Base-by-base conservation (phyloP, 1,284 basidiomycete genomes). In the Anthracocystis setariae region DNA sequence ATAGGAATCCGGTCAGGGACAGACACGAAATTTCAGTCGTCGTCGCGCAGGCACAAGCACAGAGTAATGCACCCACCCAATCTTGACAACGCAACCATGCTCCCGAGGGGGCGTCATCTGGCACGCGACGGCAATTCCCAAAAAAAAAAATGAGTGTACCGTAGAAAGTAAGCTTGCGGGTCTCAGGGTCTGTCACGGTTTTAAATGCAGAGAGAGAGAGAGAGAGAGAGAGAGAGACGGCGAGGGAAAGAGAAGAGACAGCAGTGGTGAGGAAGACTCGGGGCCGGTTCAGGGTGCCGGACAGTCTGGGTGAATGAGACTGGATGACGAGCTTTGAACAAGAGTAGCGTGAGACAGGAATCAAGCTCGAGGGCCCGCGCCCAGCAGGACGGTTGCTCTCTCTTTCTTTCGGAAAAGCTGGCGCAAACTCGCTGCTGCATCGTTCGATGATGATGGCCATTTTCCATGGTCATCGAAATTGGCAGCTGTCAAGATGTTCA, bases 401-500 rank as follows among this genome's bases (percentile, higher is more conserved):
- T 29, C 29, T 29, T 29, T 29, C n/a, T n/a, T n/a, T n/a, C n/a
- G n/a, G n/a, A n/a, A 29, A 29, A 29, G 29, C 29, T 29, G 29
- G 9, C n/a, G 48, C 25, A 33, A 24, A 13, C n/a, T 42, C 8
- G 40, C 17, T 15, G 49, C 37, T 65, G 63, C 56, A 65, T 15
- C 13, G 0, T 44, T 38, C 63, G 63, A 65, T 65, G 63, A 37
- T 21, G 43, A 32, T 32, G 51, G 40, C 1, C 7, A 33, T 38
- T 46, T 54, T 54, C 55, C 63, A 42, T 40, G 46, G 43, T 39
- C 51, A 65, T 65, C 63, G 63, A 55, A 38, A 2, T 43, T 65
- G 63, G 56, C 63, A 59, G 63, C 63, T 65, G 63, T 65, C 63
- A 59, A 55, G 29, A 23, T 32, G 18, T 21, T 33, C 33, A 33